Evolutionary conservation across 2,329 filamentous ascomycete genomes (phyloP).

Genomic region (Beauveria caledonica): DNA sequence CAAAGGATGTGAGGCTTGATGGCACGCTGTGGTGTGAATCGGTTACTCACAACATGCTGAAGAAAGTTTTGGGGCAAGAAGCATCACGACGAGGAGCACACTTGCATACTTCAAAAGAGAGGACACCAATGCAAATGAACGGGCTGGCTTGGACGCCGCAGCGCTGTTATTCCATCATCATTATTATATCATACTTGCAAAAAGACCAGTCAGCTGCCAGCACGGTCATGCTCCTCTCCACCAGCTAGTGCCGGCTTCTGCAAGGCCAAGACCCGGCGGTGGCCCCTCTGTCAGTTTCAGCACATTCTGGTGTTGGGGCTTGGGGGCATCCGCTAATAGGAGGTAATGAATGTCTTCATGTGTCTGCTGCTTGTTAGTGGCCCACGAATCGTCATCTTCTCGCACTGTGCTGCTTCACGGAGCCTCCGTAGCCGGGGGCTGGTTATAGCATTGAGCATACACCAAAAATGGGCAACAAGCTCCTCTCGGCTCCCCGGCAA

Average conservation of each 20-base stretch:
- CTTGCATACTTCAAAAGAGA: no score
- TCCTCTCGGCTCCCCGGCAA: neutral
- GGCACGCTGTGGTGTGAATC: neutral
- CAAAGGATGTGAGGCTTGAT: neutral
- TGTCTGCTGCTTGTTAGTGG: neutral
- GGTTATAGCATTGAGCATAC: neutral
- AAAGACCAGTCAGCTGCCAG: constrained; percentile 1
- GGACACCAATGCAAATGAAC: neutral
- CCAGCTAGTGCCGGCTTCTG: neutral
- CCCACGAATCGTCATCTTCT: neutral
- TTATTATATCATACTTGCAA: constrained; percentile 3
- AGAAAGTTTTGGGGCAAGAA: neutral
- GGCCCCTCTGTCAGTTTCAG: neutral
- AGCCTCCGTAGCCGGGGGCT: neutral
- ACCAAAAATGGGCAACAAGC: neutral
- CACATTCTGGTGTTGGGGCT: neutral
- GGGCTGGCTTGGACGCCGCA: no score
- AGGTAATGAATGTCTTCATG: neutral
- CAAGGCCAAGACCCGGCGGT: neutral
- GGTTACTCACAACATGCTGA: neutral
- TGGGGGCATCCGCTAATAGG: neutral
- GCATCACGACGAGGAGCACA: neutral
- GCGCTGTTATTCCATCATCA: neutral
- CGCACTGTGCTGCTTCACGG: neutral
- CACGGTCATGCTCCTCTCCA: neutral